phyloP scores from a whole-genome alignment of 139 green algal species.

The Chlorella sp. region DNA sequence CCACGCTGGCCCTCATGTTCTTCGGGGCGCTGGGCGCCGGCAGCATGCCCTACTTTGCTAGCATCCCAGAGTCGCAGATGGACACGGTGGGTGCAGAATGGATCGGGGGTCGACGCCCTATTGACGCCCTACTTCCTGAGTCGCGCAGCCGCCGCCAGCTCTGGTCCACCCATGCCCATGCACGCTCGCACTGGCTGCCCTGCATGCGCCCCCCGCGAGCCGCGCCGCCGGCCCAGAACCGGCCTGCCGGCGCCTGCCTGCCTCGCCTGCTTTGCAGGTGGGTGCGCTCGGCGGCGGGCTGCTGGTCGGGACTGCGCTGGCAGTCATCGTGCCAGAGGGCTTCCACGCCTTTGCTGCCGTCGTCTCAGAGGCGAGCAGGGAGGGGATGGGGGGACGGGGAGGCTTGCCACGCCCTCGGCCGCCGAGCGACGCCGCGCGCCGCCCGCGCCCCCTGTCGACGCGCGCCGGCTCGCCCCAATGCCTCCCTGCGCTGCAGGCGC shows the following conservation, averaged over 20 bases:
- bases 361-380: slow-evolving; percentile 1
- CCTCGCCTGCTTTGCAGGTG: too few species aligned
- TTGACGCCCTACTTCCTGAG: too few species aligned
- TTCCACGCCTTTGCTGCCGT: slow-evolving; percentile 51
- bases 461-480: too few species aligned
- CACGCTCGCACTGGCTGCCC: too few species aligned
- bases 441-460: too few species aligned
- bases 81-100: slow-evolving; percentile 1
- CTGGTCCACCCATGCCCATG: too few species aligned
- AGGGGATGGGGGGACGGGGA: neutral
- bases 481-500: neutral
- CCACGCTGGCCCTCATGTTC: slow-evolving; percentile 46
- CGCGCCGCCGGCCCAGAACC: too few species aligned
- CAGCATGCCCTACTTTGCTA: slow-evolving; percentile 30
- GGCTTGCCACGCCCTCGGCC: neutral
- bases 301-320: slow-evolving; percentile 47
- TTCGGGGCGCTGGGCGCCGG: slow-evolving; percentile 27
- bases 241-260: too few species aligned
- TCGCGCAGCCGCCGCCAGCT: too few species aligned
- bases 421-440: too few species aligned
- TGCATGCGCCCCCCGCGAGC: too few species aligned
- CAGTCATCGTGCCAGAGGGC: slow-evolving; percentile 57
- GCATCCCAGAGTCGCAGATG: slow-evolving; percentile 32
- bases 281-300: slow-evolving; percentile 49
- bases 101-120: too few species aligned